Base-by-base conservation (phyloP, 1,284 basidiomycete species). In the Melampsora larici-populina region DNA sequence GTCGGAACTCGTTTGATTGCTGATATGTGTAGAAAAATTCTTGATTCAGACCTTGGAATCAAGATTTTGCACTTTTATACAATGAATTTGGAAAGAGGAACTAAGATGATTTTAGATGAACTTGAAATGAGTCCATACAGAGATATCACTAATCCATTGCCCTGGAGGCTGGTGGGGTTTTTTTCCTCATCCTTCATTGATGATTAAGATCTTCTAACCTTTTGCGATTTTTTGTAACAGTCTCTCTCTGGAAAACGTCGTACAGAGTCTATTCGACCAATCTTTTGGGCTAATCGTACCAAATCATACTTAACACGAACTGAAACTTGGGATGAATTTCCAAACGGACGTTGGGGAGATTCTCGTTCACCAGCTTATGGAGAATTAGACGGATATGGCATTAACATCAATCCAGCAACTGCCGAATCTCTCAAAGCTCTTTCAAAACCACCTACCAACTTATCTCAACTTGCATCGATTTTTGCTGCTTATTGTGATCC, bases 251-350 rank as follows among this genome's bases (percentile, higher is more conserved):
- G 94, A 29, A 91, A 88, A 82, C 88, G 94, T 78, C 90, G 94
- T 66, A 86, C 89, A 80, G 94, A 97, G 85, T 91, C 88, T 58
- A 97, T 95, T 81, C 90, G 94, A 65, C 94, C 94, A 3, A 97
- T 97, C 82, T 97, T 94, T 86, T 94, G 92, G 93, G 92, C 93
- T 26, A 96, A 97, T 85, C 88, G 94, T 62, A 89, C 92, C 64
- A 91, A 93, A 83, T 96, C 93, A 3, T 96, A 96, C 84, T 86
- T 96, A 60, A 92, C 92, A 18, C 90, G 94, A 70, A 96, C 84
- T 69, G 80, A 82, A 69, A 81, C 79, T 82, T 99, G 96, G 96
- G 96, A 99, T 84, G 97, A 99, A 80, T 86, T 86, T 80, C 85
- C 85, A n/a, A 86, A 86, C 80, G 85, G 85, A 48, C 82, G 85